Base-by-base conservation (phyloP, 1,284 basidiomycete species). In the Pascua sp. region DNA sequence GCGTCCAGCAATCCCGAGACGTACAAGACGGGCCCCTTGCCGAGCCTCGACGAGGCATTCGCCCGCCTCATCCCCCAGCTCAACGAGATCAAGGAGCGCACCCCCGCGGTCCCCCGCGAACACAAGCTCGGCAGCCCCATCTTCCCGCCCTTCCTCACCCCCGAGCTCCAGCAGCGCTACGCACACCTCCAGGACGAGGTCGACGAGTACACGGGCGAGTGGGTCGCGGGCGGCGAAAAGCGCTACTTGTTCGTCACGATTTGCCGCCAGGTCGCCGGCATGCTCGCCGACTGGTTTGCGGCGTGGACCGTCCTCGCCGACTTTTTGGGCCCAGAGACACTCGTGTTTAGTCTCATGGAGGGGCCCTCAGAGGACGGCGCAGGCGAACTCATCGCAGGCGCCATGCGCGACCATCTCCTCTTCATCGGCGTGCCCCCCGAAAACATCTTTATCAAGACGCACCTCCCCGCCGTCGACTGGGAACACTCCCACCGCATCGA, bases 201-300 rank as follows among this genome's bases (percentile, higher is more conserved):
- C 54, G 65, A 70, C 55, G 61, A 63, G 45, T 58, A 65, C 8
- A 63, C 44, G 24, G 53, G 61, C 39, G 60, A 62, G 42, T 68
- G 67, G 65, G 56, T 66, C 13, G 46, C 53, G 8, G 67, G 61
- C 38, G 57, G 51, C 4, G 65, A 70, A 49, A 64, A 63, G 62
- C 65, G 73, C 18, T 71, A 66, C 59, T 63, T 67, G 37, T 46
- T 75, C 45, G 66, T 66, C 37, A 71, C 73, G 2, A 60, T 75
- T 11, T 73, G 70, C 56, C 61, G 70, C 40, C 70, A 75, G 60
- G 73, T 75, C 8, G 70, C 73, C 60, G 71, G 70, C 15, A 75
- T 75, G 72, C 63, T 75, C 8, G 67, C 65, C 15, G 73, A 75
- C 55, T 75, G 73, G 73, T 75, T 73, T 41, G 65, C 71, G 5